Evolutionary conservation across 495 filamentous ascomycete species (phyloP).

Genomic region (Tuber indicum): DNA sequence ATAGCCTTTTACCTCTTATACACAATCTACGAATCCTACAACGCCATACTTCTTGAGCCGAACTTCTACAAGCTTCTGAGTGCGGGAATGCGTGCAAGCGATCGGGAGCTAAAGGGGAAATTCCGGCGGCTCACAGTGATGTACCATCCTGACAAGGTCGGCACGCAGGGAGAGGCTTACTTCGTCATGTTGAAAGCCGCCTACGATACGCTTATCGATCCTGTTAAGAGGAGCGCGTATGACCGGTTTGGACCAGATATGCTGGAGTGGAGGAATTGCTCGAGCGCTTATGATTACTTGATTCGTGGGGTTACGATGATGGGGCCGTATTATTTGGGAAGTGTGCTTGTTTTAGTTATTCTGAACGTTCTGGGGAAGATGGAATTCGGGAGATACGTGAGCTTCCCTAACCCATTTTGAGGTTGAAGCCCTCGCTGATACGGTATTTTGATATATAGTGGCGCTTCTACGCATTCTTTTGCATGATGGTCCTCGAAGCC

Average conservation of each 20-base stretch:
- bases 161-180: constrained; percentile 53
- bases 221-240: constrained; percentile 80
- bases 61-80: constrained; percentile 73
- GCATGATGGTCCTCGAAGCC: constrained; percentile 66
- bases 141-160: constrained; percentile 83
- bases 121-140: constrained; percentile 79
- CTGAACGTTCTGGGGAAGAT: constrained; percentile 72
- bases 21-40: constrained; percentile 89
- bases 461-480: constrained; percentile 72
- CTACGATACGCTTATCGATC: constrained; percentile 73
- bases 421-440: not conserved
- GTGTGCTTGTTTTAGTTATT: constrained; percentile 57
- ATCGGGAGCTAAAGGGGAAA: constrained; percentile 70
- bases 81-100: constrained; percentile 60
- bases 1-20: constrained; percentile 79
- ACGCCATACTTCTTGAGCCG: constrained; percentile 60
- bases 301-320: constrained; percentile 54
- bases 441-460: constrained; percentile 49
- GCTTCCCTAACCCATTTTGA: constrained; percentile 10
- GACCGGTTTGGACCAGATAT: constrained; percentile 81
- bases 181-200: constrained; percentile 78
- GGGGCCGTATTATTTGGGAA: constrained; percentile 60
- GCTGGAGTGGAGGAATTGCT: constrained; percentile 60
- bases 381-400: constrained; percentile 67
- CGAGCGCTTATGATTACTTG: constrained; percentile 69